These are phyloP conservation scores for Samsoniella hepiali DNA, from an alignment of 2,329 filamentous ascomycete genomes.

Conservation along the genomic window DNA sequence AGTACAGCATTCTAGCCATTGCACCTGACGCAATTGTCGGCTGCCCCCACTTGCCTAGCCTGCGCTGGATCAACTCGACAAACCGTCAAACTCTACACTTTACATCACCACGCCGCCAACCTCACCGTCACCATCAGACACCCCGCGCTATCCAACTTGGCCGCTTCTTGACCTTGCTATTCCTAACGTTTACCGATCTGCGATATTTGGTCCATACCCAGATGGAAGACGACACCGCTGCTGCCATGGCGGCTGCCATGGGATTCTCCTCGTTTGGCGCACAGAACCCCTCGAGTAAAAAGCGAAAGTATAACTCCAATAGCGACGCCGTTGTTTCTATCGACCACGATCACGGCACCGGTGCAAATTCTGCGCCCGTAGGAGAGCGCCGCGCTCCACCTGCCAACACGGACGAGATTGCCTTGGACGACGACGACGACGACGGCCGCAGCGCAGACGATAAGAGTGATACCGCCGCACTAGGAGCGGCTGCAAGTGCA, in stretches of 20 bases:
- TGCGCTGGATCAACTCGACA: constrained; percentile 3
- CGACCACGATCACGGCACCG: constrained; percentile 29
- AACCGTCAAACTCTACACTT: not conserved
- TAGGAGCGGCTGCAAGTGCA: not conserved
- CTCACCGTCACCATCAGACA: constrained; percentile 5
- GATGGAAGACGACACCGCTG: constrained; percentile 33
- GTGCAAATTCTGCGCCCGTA: constrained; percentile 37
- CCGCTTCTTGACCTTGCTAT: not conserved
- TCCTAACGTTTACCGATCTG: not conserved
- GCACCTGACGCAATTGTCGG: not conserved
- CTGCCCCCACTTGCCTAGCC: constrained; percentile 4
- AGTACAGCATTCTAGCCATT: not conserved
- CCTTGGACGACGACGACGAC: constrained; percentile 37
- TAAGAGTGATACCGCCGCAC: constrained; percentile 6
- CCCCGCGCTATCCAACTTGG: not conserved
- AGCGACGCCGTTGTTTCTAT: constrained; percentile 43
- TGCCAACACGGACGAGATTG: constrained; percentile 45
- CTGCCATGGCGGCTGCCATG: constrained; percentile 64
- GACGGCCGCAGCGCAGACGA: constrained; percentile 5
- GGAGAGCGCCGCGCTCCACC: constrained; percentile 25
- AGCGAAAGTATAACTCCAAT: constrained; percentile 62
- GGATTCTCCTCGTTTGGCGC: constrained; percentile 70
- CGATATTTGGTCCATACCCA: not conserved
- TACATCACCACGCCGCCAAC: not conserved
- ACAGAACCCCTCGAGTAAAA: constrained; percentile 54